These are phyloP conservation scores for Boletus reticulatus DNA, from an alignment of 768 basidiomycete species.

Conservation along the genomic window DNA sequence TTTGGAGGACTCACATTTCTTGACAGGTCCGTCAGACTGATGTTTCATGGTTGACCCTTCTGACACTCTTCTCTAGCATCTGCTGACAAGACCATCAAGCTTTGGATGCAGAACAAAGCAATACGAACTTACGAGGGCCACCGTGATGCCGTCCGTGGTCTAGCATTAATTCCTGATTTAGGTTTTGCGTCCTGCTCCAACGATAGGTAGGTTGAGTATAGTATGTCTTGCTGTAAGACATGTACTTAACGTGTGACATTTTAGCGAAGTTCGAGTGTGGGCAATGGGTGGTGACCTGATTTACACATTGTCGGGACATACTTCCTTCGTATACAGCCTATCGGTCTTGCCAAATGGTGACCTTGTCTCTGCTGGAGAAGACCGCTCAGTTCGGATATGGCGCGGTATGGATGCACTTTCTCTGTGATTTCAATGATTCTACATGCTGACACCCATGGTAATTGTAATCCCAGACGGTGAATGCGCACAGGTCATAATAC, in stretches of 20 bases:
- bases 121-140: constrained; percentile 83
- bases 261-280: constrained; percentile 91
- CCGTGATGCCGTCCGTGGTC: constrained; percentile 85
- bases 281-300: constrained; percentile 75
- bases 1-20: constrained; percentile 67
- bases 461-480: constrained; percentile 63
- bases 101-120: constrained; percentile 78
- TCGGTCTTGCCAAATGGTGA: constrained; percentile 79
- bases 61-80: constrained; percentile 55
- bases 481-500: constrained; percentile 83
- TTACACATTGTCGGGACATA: constrained; percentile 87
- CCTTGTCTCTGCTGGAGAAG: constrained; percentile 90
- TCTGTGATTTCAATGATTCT: not conserved
- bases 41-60: not conserved
- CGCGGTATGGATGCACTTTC: constrained; percentile 49
- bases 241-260: constrained; percentile 1
- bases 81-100: constrained; percentile 91
- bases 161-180: constrained; percentile 77
- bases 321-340: constrained; percentile 93
- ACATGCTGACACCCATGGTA: not conserved
- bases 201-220: constrained; percentile 60
- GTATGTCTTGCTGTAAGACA: not conserved
- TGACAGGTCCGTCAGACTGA: constrained; percentile 65
- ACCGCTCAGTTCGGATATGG: constrained; percentile 92
- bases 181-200: constrained; percentile 97